Evolutionary conservation across 2,329 filamentous ascomycete genomes (phyloP).

Genomic region (Zymoseptoria brevis): DNA sequence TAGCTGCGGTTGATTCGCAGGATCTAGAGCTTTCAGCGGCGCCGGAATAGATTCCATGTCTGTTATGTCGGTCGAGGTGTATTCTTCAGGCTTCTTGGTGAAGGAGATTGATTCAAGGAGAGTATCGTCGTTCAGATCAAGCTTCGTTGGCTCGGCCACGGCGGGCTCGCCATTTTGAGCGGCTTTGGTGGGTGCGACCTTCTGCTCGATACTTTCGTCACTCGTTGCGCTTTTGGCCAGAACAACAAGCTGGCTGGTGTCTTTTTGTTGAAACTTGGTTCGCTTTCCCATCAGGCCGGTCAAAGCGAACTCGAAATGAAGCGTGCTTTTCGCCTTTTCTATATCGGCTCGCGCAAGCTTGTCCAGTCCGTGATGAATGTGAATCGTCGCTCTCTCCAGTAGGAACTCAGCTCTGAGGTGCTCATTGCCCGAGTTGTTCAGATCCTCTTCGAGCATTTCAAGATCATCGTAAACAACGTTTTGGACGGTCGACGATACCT

Average conservation of each 20-base stretch:
- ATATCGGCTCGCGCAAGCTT: constrained; percentile 65
- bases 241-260: constrained; percentile 82
- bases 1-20: constrained; percentile 74
- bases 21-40: constrained; percentile 57
- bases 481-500: constrained; percentile 54
- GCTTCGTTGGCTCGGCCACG: constrained; percentile 39
- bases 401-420: constrained; percentile 60
- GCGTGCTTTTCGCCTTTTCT: constrained; percentile 55
- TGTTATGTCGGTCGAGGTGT: constrained; percentile 32
- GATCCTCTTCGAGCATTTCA: constrained; percentile 45
- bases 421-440: constrained; percentile 10
- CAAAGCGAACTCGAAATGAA: constrained; percentile 71
- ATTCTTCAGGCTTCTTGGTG: constrained; percentile 41
- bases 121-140: constrained; percentile 86
- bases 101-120: constrained; percentile 83
- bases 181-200: constrained; percentile 1
- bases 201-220: constrained; percentile 1
- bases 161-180: constrained; percentile 2
- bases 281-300: constrained; percentile 81
- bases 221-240: constrained; percentile 65
- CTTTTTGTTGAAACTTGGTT: constrained; percentile 71
- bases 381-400: constrained; percentile 73
- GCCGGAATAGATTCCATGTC: constrained; percentile 49
- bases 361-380: constrained; percentile 78
- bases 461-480: constrained; percentile 53